A percentile compares a stretch with the other conserved stretches of the same genome.
Conservation (phyloP, 2,329 filamentous ascomycete genomes). For the Epicoccum sorghinum region DNA sequence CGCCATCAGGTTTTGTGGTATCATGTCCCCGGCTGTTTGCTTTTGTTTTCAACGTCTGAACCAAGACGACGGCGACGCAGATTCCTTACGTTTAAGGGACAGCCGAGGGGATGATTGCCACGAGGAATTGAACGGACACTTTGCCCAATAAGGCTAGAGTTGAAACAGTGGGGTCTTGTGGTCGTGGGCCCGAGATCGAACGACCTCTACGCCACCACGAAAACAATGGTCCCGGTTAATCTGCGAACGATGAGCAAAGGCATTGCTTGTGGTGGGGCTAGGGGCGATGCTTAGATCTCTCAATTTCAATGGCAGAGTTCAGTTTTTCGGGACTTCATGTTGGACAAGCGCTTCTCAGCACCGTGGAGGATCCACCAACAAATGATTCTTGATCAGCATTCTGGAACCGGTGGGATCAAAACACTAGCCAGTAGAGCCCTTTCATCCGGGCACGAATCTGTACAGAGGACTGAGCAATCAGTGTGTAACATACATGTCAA, state of each 20-base stretch:
- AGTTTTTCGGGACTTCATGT: no score
- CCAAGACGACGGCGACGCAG: conserved; percentile 1
- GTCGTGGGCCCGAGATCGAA: neutral
- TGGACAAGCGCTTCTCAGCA: no score
- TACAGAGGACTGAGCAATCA: no score
- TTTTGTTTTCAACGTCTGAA: conserved; percentile 8
- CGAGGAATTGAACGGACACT: conserved; percentile 5
- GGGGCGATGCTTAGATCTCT: no score
- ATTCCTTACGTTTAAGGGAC: neutral
- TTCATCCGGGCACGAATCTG: neutral
- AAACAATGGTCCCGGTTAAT: neutral
- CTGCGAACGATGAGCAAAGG: neutral
- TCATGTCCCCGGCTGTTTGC: neutral
- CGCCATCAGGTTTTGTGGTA: neutral
- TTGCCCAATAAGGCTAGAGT: neutral
- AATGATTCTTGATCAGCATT: no score
- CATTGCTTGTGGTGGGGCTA: no score
- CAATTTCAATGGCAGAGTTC: no score
- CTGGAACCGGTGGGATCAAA: no score
- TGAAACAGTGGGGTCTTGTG: conserved; percentile 4
- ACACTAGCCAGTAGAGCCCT: no score
- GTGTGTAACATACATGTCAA: no score
- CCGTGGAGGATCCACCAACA: no score
- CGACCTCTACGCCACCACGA: neutral
- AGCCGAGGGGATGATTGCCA: neutral